These are phyloP conservation scores for Spergularia azorica DNA, from an alignment of 179 eudicot species.

Conservation along the genomic window DNA sequence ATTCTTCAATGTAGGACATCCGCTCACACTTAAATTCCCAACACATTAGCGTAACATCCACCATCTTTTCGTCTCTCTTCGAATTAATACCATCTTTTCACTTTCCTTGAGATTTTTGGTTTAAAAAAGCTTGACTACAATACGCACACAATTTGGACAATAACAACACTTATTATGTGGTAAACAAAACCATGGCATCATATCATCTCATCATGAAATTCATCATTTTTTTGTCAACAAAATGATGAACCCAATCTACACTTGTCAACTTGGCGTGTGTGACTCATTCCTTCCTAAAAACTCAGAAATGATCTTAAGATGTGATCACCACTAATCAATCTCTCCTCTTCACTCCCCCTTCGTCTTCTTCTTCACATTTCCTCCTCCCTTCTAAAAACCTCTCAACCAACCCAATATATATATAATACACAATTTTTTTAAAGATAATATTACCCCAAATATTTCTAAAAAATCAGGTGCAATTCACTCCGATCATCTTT, in stretches of 20 bases:
- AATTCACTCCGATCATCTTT: no score
- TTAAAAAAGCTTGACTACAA: neutral
- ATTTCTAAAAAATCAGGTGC: no score
- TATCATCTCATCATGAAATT: no score
- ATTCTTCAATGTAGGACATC: no score
- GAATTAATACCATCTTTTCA: neutral
- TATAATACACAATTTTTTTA: neutral
- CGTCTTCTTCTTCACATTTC: neutral
- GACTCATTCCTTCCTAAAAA: constrained; percentile 19
- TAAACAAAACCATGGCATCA: no score
- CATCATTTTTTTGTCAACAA: neutral
- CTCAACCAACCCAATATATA: constrained; percentile 4
- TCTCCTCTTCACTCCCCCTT: neutral
- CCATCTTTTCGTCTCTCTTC: neutral
- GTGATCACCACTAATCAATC: constrained; percentile 28
- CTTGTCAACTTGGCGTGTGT: constrained; percentile 15
- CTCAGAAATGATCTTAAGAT: constrained; percentile 18
- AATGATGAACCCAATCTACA: neutral
- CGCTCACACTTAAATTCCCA: no score
- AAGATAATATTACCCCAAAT: no score
- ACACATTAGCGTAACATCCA: neutral
- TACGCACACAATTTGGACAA: no score
- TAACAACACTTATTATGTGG: no score
- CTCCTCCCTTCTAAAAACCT: constrained; percentile 1
- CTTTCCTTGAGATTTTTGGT: neutral